These are phyloP conservation scores for Cymbopogon citratus DNA, from an alignment of 176 grass and related monocot genomes.

Conservation along the genomic window DNA sequence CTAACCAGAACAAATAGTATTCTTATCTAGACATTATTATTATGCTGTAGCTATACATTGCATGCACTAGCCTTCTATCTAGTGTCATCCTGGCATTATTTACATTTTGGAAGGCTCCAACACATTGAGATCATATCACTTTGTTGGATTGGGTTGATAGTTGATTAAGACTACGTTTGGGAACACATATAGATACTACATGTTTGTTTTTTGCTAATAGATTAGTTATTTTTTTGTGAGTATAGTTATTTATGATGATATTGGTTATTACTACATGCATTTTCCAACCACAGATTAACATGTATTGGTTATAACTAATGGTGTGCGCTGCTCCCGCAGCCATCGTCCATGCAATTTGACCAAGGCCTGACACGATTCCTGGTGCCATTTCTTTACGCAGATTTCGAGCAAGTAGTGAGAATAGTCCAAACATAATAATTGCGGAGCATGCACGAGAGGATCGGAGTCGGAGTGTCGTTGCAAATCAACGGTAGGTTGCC, in stretches of 20 bases:
- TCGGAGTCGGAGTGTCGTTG: conserved; percentile 7
- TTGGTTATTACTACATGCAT: background rate
- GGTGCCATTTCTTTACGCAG: conserved; percentile 35
- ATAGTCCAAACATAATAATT: conserved; percentile 48
- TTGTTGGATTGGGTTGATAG: conserved; percentile 2
- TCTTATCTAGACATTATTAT: conserved; percentile 7
- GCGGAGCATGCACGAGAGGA: conserved; percentile 18
- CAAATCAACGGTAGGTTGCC: background rate
- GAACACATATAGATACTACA: background rate
- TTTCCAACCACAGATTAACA: no score
- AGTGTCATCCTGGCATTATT: conserved; percentile 4
- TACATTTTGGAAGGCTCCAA: conserved; percentile 41
- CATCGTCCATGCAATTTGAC: conserved; percentile 48
- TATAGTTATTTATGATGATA: background rate
- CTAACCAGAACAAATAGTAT: background rate
- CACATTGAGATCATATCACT: background rate
- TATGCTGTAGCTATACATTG: background rate
- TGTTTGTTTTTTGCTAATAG: background rate
- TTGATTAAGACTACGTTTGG: conserved; percentile 37
- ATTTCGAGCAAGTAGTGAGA: conserved; percentile 45
- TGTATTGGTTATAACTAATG: background rate
- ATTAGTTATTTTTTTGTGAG: background rate
- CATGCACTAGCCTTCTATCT: conserved; percentile 27
- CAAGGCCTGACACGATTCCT: conserved; percentile 66
- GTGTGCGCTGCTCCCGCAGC: conserved; percentile 26